Percentiles rank a stretch among this genome's conserved stretches.
These are phyloP conservation scores for Amylocystis lapponica DNA, from an alignment of 768 basidiomycete species.

Conservation along the genomic window DNA sequence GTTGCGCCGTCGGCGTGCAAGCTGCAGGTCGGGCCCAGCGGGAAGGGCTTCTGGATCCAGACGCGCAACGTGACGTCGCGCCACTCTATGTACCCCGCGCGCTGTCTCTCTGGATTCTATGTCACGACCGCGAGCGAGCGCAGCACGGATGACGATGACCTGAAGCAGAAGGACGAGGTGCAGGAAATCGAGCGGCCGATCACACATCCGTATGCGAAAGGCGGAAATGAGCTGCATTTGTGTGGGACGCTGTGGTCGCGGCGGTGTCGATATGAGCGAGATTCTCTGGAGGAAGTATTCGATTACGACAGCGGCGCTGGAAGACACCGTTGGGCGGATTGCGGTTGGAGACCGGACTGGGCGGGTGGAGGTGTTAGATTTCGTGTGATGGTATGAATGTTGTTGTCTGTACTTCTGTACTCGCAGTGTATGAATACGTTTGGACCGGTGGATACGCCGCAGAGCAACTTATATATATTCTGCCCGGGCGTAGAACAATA, in stretches of 20 bases:
- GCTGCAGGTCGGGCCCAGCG: slow-evolving; percentile 23
- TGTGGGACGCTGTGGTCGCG: slow-evolving; percentile 23
- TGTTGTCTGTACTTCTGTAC: neutral
- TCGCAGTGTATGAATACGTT: too few relatives aligned
- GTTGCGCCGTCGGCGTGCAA: slow-evolving; percentile 26
- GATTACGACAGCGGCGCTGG: slow-evolving; percentile 23
- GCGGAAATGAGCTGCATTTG: slow-evolving; percentile 16
- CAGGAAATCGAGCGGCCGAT: slow-evolving; percentile 2
- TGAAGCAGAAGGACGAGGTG: slow-evolving; percentile 4
- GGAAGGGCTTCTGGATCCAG: slow-evolving; percentile 32
- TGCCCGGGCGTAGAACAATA: neutral
- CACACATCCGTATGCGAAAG: slow-evolving; percentile 1
- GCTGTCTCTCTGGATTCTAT: slow-evolving; percentile 28
- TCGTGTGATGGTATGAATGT: slow-evolving; percentile 16
- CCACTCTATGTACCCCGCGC: slow-evolving; percentile 23
- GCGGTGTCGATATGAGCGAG: slow-evolving; percentile 27
- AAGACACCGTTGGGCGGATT: slow-evolving; percentile 30
- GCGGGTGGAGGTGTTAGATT: slow-evolving; percentile 28
- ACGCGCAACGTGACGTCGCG: slow-evolving; percentile 26
- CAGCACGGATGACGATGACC: neutral
- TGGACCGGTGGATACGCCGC: too few relatives aligned
- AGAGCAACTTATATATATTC: neutral
- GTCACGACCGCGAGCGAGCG: slow-evolving; percentile 9
- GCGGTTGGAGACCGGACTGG: slow-evolving; percentile 28
- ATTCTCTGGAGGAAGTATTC: slow-evolving; percentile 25